These are phyloP conservation scores for Trichopus zeylanicus DNA, from an alignment of 116 monocot genomes.

Conservation along the genomic window DNA sequence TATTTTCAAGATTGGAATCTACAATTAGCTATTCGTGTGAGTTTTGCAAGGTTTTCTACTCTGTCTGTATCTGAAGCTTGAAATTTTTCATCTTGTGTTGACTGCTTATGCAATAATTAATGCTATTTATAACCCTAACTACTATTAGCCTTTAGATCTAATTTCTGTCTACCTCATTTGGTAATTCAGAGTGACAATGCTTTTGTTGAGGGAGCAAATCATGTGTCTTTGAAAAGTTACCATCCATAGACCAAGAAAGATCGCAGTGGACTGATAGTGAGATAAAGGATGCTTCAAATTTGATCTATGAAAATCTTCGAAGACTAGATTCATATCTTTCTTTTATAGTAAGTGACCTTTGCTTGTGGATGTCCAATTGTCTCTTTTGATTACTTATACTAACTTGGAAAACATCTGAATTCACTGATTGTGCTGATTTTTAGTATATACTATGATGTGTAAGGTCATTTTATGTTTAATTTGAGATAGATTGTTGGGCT, in stretches of 20 bases:
- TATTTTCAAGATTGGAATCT: slow-evolving; percentile 63
- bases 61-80: not conserved
- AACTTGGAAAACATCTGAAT: too few relatives aligned
- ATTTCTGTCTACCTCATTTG: not conserved
- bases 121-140: not conserved
- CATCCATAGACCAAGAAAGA: slow-evolving; percentile 27
- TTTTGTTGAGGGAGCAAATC: slow-evolving; percentile 26
- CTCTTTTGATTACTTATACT: not conserved
- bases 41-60: slow-evolving; percentile 44
- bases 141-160: slow-evolving; percentile 5
- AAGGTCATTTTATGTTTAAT: too few relatives aligned
- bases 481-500: too few relatives aligned
- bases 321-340: slow-evolving; percentile 64
- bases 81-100: slow-evolving; percentile 6
- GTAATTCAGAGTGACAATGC: slow-evolving; percentile 30
- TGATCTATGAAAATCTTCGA: slow-evolving; percentile 79
- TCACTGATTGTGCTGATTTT: too few relatives aligned
- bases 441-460: too few relatives aligned
- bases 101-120: too few relatives aligned
- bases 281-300: slow-evolving; percentile 41
- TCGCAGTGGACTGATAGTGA: slow-evolving; percentile 67
- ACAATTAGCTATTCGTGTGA: slow-evolving; percentile 44
- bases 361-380: not conserved
- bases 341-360: slow-evolving; percentile 38
- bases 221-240: slow-evolving; percentile 60